Conservation (phyloP, 83 land plant species). For the Isoetes engelmannii region DNA sequence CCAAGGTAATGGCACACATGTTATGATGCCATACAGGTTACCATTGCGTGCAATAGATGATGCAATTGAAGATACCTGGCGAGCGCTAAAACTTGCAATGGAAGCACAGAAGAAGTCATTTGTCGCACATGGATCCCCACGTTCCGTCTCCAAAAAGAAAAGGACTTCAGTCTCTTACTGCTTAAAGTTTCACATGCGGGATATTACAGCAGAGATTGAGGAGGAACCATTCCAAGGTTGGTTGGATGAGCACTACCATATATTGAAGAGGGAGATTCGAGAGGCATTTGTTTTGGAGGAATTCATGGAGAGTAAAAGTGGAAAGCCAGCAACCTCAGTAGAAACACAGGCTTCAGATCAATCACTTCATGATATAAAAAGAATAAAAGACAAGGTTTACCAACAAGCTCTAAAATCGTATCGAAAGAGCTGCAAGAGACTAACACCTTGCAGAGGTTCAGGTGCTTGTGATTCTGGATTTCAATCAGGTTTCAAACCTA, state of each 20-base stretch:
- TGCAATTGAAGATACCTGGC: constrained; percentile 79
- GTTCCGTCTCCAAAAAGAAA: constrained; percentile 35
- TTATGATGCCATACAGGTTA: constrained; percentile 79
- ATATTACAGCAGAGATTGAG: constrained; percentile 79
- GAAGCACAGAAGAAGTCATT: constrained; percentile 44
- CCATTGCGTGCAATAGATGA: constrained; percentile 88
- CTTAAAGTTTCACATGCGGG: constrained; percentile 54
- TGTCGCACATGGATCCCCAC: constrained; percentile 17
- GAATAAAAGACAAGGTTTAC: constrained; percentile 53
- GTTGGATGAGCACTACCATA: constrained; percentile 90
- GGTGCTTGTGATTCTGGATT: constrained; percentile 63
- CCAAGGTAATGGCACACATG: constrained; percentile 73
- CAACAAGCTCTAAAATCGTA: constrained; percentile 67
- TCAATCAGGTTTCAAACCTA: constrained; percentile 76
- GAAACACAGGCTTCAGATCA: constrained; percentile 51
- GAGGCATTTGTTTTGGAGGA: constrained; percentile 64
- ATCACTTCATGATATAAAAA: constrained; percentile 14
- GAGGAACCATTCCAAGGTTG: constrained; percentile 98
- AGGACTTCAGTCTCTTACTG: constrained; percentile 47
- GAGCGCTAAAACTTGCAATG: constrained; percentile 68
- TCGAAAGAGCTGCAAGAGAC: constrained; percentile 57
- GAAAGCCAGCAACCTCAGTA: constrained; percentile 23
- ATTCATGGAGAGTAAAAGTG: constrained; percentile 51
- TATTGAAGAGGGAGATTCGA: constrained; percentile 63
- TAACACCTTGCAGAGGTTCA: constrained; percentile 57